Base-by-base conservation (phyloP, 192 early-diverging fungal species). In the Coemansia sp. region DNA sequence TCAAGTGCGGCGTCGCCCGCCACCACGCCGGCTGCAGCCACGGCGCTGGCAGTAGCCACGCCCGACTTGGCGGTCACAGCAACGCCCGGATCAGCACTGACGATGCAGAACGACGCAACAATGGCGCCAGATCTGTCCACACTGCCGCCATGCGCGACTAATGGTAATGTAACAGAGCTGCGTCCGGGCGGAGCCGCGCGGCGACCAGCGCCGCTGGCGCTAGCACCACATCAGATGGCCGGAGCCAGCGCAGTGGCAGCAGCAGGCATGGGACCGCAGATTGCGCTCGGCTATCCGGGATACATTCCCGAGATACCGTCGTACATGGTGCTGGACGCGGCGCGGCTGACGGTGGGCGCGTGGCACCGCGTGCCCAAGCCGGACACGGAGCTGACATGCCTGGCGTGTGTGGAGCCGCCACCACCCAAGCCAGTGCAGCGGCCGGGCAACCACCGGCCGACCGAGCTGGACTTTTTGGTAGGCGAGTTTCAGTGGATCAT, bases 401-500 rank as follows among this genome's bases (percentile, higher is more conserved):
- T 70, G 59, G 73, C 73, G 0, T 76, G 67, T 32, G 73, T 76
- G 11, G 66, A 64, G 59, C 66, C 62, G 30, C 73, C 73, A 39
- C 55, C 66, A 8, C 73, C 60, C 39, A 69, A 62, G 49, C 73
- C 73, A 4, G 73, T 76, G 23, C 62, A 64, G 67, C 73, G 73
- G 1, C 73, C 73, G 8, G 73, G 73, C n/a, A 76, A 59, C 39
- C 73, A 76, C 25, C 59, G 73, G 8, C 67, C 73, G 17, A 63
- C 73, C 4, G 73, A 76, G 52, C 67, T 76, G n/a, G 73, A 70
- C 45, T 64, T 62, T 41, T 63, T 76, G 34, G 62, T 70, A 1
- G 73, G 73, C 27, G 73, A 76, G 28, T 76, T 76, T 52, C 73
- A 76, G 55, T 76, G 73, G 73, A 62, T 70, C 38, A 66, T 76